A percentile compares a stretch with the other conserved stretches of the same genome.
Evolutionary conservation across 352 stramenopile species (phyloP).

Genomic region (Pythium monospermum): DNA sequence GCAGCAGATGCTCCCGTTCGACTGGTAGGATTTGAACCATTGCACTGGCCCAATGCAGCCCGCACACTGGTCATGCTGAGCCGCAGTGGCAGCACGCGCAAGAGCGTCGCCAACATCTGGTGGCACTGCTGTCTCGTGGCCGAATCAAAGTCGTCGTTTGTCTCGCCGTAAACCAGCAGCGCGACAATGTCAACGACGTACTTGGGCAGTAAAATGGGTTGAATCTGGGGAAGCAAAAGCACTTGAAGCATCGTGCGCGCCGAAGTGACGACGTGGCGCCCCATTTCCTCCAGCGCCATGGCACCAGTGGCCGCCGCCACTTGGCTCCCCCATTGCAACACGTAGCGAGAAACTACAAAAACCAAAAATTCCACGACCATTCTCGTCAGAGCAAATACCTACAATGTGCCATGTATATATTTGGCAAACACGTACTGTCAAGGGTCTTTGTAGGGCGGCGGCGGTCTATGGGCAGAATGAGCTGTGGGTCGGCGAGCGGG

Average conservation of each 20-base stretch:
- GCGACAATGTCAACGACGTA: slow-evolving; percentile 74
- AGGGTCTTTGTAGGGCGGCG: slow-evolving; percentile 76
- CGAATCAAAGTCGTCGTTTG: slow-evolving; percentile 1
- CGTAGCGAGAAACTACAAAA: slow-evolving; percentile 43
- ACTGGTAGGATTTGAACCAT: background rate
- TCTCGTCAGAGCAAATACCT: background rate
- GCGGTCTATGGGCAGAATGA: slow-evolving; percentile 56
- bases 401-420: background rate
- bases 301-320: background rate
- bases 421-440: slow-evolving; percentile 38
- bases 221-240: slow-evolving; percentile 65
- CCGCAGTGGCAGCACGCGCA: slow-evolving; percentile 52
- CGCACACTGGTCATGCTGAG: slow-evolving; percentile 75
- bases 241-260: slow-evolving; percentile 49
- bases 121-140: slow-evolving; percentile 31
- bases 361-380: background rate
- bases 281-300: slow-evolving; percentile 1
- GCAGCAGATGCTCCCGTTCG: no score
- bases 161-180: slow-evolving; percentile 55
- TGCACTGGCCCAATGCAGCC: slow-evolving; percentile 50
- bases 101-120: slow-evolving; percentile 32
- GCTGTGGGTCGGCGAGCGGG: slow-evolving; percentile 40
- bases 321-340: slow-evolving; percentile 40
- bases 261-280: slow-evolving; percentile 34
- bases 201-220: slow-evolving; percentile 73